Conservation (phyloP, 202 grass and related monocot genomes). For the Brachypodium distachyon region DNA sequence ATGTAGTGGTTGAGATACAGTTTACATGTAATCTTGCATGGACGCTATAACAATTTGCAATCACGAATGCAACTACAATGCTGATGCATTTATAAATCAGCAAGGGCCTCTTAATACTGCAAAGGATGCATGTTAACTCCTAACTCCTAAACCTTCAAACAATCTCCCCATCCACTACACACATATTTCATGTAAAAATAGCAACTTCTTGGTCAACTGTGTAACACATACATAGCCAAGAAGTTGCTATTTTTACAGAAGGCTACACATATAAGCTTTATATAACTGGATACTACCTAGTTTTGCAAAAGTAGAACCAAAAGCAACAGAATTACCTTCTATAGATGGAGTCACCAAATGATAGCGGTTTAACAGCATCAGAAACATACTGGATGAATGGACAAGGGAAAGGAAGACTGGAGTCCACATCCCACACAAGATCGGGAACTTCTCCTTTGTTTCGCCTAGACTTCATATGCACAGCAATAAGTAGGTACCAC, state of each 20-base stretch:
- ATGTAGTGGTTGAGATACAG: neutral
- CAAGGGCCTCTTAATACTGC: neutral
- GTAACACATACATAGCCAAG: neutral
- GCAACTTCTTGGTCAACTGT: neutral
- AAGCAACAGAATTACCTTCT: conserved; percentile 48
- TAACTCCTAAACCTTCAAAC: neutral
- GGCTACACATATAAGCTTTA: neutral
- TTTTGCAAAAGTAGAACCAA: neutral
- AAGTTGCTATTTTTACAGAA: neutral
- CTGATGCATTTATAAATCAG: neutral
- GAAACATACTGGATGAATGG: conserved; percentile 48
- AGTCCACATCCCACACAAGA: conserved; percentile 95
- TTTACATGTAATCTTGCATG: neutral
- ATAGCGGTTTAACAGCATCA: conserved; percentile 42
- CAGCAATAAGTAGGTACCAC: conserved; percentile 2
- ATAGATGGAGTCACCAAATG: conserved; percentile 43
- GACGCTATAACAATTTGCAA: neutral
- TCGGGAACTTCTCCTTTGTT: conserved; percentile 35
- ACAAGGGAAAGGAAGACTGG: conserved; percentile 68
- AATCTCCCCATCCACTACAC: neutral
- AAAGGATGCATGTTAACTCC: neutral
- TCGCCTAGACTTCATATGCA: conserved; percentile 56
- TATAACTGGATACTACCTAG: neutral
- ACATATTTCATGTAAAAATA: neutral
- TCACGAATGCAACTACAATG: neutral